Conservation (phyloP, 2,329 filamentous ascomycete genomes). For the Colletotrichum sp. region DNA sequence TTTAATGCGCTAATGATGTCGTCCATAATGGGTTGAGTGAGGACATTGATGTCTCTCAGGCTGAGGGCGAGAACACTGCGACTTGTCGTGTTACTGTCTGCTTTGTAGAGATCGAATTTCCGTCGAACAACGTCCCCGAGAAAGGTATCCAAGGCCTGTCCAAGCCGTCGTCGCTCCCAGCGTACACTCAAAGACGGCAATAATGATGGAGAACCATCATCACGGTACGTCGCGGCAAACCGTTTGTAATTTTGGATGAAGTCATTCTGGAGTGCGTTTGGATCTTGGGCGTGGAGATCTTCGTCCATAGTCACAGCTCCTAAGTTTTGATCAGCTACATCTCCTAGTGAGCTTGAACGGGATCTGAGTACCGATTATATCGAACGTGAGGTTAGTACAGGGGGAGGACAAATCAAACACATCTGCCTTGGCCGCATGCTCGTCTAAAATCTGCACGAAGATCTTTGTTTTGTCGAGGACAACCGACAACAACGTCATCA, state of each 20-base stretch:
- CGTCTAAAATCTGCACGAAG: slow-evolving; percentile 27
- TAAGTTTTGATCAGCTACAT: background rate
- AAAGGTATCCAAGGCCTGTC: slow-evolving; percentile 25
- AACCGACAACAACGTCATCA: slow-evolving; percentile 37
- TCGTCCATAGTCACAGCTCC: slow-evolving; percentile 37
- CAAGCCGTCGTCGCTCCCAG: slow-evolving; percentile 22
- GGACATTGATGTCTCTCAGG: slow-evolving; percentile 30
- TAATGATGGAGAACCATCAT: slow-evolving; percentile 25
- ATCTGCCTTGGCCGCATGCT: background rate
- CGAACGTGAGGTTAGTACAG: slow-evolving; percentile 39
- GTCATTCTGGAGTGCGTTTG: slow-evolving; percentile 26
- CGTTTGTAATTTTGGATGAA: slow-evolving; percentile 32
- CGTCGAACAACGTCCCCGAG: slow-evolving; percentile 28
- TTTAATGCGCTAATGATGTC: slow-evolving; percentile 40
- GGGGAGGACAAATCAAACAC: slow-evolving; percentile 24
- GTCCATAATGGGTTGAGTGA: slow-evolving; percentile 31
- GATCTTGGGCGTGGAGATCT: slow-evolving; percentile 36
- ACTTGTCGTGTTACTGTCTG: slow-evolving; percentile 5
- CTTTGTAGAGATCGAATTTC: slow-evolving; percentile 24
- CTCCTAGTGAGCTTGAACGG: too few species aligned
- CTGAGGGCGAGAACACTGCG: slow-evolving; percentile 38
- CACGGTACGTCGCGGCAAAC: slow-evolving; percentile 27
- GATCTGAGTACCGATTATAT: slow-evolving; percentile 33
- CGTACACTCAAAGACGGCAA: background rate
- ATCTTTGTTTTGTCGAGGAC: slow-evolving; percentile 38